Conservation (phyloP, 2,329 filamentous ascomycete genomes). For the Penicillium frequentans region DNA sequence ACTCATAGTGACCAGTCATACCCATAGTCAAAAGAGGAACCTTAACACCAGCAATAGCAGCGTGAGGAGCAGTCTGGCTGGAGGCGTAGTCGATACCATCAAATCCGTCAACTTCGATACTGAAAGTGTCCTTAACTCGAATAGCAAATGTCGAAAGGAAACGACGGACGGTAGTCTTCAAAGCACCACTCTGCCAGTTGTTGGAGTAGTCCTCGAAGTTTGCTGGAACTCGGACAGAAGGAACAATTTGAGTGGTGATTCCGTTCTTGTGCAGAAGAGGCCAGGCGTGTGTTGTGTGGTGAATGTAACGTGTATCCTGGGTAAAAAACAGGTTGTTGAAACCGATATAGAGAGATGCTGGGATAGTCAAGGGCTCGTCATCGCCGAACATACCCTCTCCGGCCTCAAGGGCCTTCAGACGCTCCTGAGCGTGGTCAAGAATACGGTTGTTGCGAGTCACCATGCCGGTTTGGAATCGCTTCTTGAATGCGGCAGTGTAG, state of each 20-base stretch:
- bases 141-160: conserved; percentile 5
- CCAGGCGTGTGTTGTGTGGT: conserved; percentile 19
- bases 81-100: conserved; percentile 18
- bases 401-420: conserved; percentile 7
- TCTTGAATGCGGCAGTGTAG: conserved; percentile 12
- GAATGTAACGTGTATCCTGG: conserved; percentile 17
- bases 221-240: conserved; percentile 12
- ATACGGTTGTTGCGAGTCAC: conserved; percentile 13
- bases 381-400: conserved; percentile 12
- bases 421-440: conserved; percentile 4
- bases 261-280: conserved; percentile 21
- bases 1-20: conserved; percentile 4
- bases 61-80: conserved; percentile 14
- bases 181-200: not conserved
- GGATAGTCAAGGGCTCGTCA: conserved; percentile 19
- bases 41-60: conserved; percentile 11
- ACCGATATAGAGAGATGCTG: conserved; percentile 13
- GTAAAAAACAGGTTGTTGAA: conserved; percentile 22
- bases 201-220: not conserved
- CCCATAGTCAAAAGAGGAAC: conserved; percentile 10
- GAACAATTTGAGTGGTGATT: conserved; percentile 15
- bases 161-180: conserved; percentile 3
- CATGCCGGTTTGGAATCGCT: conserved; percentile 7
- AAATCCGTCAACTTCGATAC: conserved; percentile 5
- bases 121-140: not conserved